A percentile compares a stretch with the other conserved stretches of the same genome.
Conservation (phyloP, 257 asterid genomes). For the Nicotiana obtusifolia region DNA sequence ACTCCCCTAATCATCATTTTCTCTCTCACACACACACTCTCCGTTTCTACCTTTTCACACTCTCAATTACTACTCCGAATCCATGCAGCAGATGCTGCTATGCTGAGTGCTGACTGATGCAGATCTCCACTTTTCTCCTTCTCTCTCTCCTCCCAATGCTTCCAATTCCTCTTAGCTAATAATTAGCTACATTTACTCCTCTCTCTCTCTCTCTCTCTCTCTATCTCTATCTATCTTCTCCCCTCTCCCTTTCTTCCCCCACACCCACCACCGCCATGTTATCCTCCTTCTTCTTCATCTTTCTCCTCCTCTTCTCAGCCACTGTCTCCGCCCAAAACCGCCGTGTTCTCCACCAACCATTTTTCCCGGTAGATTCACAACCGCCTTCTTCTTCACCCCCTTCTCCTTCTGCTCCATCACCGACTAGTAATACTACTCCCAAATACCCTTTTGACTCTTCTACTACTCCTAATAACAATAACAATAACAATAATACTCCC, state of each 20-base stretch:
- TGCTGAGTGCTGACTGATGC: not conserved
- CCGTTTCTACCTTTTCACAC: not conserved
- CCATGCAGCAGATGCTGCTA: constrained; percentile 17
- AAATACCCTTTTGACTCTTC: constrained; percentile 45
- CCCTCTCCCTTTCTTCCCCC: constrained; percentile 7
- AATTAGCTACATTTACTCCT: not conserved
- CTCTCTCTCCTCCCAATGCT: not conserved
- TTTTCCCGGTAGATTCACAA: constrained; percentile 37
- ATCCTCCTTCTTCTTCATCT: constrained; percentile 19
- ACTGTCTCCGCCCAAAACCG: constrained; percentile 32
- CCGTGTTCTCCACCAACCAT: constrained; percentile 71
- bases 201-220: not conserved
- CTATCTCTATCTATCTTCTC: not conserved
- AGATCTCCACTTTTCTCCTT: not conserved
- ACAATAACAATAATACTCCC: constrained; percentile 23
- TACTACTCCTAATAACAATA: constrained; percentile 14
- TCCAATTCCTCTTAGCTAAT: not conserved
- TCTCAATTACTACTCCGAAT: not conserved
- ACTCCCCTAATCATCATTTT: not conserved
- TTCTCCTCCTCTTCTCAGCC: constrained; percentile 9
- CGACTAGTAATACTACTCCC: constrained; percentile 21
- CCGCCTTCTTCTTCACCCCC: constrained; percentile 41
- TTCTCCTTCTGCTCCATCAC: constrained; percentile 26
- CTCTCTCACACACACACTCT: not conserved
- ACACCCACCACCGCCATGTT: constrained; percentile 10